Base-by-base conservation (phyloP, 192 early-diverging fungal species). In the Coemansia sp. region DNA sequence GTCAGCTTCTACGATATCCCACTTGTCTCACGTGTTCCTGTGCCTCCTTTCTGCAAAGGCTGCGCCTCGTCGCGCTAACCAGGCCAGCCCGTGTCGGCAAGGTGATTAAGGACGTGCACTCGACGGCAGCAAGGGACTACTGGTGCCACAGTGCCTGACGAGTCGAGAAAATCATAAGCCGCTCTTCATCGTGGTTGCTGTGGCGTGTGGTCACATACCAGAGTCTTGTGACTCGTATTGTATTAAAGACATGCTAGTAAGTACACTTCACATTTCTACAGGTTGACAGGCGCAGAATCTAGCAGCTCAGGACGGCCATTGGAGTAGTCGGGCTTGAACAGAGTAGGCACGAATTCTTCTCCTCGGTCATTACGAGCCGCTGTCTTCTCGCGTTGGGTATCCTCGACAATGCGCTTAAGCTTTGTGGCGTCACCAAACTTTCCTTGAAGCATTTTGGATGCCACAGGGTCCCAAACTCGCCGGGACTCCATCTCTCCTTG, bases 351-450 rank as follows among this genome's bases (percentile, higher is more conserved):
- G 72, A 85, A 88, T 42, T 70, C 81, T 54, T 85, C 79, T 9
- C 76, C 74, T 27, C 78, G 77, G 16, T 69, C 72, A 31, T 84
- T 87, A 62, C 72, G 64, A 50, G 77, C 85, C 1, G 82, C 84
- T 0, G 87, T 84, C 46, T 77, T 65, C 46, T 72, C 66, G 27
- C 91, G 77, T 77, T 91, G 89, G 29, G 36, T 33, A 57, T 93
- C 91, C 75, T 93, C 91, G 71, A 93, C 86, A 3, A 48, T 69
- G 21, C 87, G 76, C 69, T 93, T 93, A 45, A 78, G 75, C 75
- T 84, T 83, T 16, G 91, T 91, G 9, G 91, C 91, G 2, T 81
- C 75, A 9, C 69, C 64, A 63, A 66, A 90, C 40, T 88, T 85
- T 63, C 87, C 85, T 31, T 73, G 72, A 4, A 84, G 66, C 69